Percentiles rank a stretch among this genome's conserved stretches.
Evolutionary conservation across 1,284 basidiomycete genomes (phyloP).

Genomic region (Sporisorium graminicola): DNA sequence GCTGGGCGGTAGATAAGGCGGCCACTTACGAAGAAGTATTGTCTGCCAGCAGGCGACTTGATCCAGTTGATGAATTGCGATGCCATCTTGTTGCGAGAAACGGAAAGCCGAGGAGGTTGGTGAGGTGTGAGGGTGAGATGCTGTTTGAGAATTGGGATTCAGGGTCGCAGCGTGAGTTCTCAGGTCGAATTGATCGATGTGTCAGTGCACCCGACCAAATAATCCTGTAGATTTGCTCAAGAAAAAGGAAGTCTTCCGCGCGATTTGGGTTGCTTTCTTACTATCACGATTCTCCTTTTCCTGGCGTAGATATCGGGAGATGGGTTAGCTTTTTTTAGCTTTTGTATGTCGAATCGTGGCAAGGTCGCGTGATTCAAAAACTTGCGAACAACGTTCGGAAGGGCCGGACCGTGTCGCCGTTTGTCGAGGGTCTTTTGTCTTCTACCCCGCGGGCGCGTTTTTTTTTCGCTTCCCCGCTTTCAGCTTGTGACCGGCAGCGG

Average conservation of each 20-base stretch:
- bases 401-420: constrained; percentile 21
- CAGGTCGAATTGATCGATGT: too few species aligned
- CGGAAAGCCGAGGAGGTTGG: not conserved
- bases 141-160: not conserved
- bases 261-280: not conserved
- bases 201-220: not conserved
- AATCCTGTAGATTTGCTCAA: too few species aligned
- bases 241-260: not conserved
- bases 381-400: not conserved
- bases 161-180: too few species aligned
- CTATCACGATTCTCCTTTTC: not conserved
- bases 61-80: constrained; percentile 65
- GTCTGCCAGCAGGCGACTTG: constrained; percentile 64
- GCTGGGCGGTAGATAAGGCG: too few species aligned
- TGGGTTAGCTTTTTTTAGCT: not conserved
- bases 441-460: constrained; percentile 16
- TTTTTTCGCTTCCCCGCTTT: not conserved
- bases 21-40: constrained; percentile 69
- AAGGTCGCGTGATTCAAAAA: not conserved
- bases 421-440: constrained; percentile 14
- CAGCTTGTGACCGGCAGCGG: not conserved
- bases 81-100: constrained; percentile 41
- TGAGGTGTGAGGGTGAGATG: not conserved
- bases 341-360: not conserved
- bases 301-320: not conserved